Conservation (phyloP, 2,329 filamentous ascomycete species). For the Colletotrichum sp. region DNA sequence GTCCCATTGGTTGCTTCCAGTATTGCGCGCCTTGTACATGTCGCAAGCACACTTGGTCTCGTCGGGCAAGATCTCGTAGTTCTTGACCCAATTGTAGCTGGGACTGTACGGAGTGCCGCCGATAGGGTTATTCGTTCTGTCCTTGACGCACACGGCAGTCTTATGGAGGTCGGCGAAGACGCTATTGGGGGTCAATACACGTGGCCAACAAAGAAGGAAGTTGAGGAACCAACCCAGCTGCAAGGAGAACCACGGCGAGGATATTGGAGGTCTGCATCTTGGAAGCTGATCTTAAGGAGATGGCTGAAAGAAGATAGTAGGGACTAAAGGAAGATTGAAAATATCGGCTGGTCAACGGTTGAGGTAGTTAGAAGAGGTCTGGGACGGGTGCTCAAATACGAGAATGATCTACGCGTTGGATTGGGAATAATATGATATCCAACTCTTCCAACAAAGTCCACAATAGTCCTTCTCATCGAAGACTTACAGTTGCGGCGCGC, state of each 20-base stretch:
- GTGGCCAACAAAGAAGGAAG: background rate
- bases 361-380: background rate
- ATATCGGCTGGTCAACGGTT: too few species aligned
- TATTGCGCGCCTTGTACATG: slow-evolving; percentile 20
- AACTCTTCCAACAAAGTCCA: background rate
- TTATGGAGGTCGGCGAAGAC: background rate
- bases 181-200: background rate
- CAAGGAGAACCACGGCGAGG: background rate
- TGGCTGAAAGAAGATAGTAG: background rate
- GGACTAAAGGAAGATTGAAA: too few species aligned
- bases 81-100: slow-evolving; percentile 11
- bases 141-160: background rate
- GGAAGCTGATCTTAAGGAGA: accelerated
- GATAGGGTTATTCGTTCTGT: background rate
- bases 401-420: too few species aligned
- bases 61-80: slow-evolving; percentile 13
- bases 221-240: background rate
- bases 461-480: too few species aligned
- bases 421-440: background rate
- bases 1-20: slow-evolving; percentile 23
- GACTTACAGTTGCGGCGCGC: background rate
- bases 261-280: background rate
- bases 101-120: slow-evolving; percentile 6
- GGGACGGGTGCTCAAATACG: background rate
- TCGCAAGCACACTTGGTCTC: slow-evolving; percentile 22